A percentile compares a stretch with the other conserved stretches of the same genome.
phyloP scores from a whole-genome alignment of 225 moss, liverwort and hornwort species.

The Lunularia cruciata region DNA sequence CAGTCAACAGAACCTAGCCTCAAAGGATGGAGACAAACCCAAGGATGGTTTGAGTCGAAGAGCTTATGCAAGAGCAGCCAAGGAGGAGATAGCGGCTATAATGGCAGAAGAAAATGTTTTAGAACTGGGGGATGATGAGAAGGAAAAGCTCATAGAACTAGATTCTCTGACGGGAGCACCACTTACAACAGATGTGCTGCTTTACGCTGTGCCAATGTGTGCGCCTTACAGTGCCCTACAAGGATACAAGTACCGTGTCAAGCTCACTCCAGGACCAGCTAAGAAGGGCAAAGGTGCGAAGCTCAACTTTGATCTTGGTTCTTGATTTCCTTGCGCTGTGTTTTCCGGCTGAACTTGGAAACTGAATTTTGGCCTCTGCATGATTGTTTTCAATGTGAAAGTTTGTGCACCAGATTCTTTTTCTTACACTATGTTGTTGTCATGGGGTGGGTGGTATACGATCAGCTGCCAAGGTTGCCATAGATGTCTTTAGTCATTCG shows the following conservation, averaged over 20 bases:
- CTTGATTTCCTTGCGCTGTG: not conserved
- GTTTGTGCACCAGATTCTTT: not conserved
- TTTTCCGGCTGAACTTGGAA: not conserved
- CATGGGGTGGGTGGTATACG: not conserved
- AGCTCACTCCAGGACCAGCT: constrained; percentile 69
- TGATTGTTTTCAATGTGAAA: not conserved
- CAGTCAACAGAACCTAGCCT: constrained; percentile 9
- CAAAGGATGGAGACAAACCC: constrained; percentile 36
- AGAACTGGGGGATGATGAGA: constrained; percentile 72
- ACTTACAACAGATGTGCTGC: constrained; percentile 57
- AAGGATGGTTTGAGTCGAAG: constrained; percentile 59
- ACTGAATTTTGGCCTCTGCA: not conserved
- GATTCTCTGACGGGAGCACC: constrained; percentile 85
- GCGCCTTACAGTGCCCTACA: constrained; percentile 79
- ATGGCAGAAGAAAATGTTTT: constrained; percentile 78
- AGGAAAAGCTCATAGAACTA: constrained; percentile 79
- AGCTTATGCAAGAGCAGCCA: constrained; percentile 68
- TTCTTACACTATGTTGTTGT: not conserved
- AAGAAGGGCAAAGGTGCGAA: constrained; percentile 72
- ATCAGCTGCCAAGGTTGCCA: constrained; percentile 70
- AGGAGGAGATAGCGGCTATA: constrained; percentile 78
- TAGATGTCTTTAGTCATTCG: constrained; percentile 68
- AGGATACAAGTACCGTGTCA: constrained; percentile 75
- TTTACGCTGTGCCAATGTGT: constrained; percentile 79
- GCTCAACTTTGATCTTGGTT: not conserved